Evolutionary conservation across 768 basidiomycete species (phyloP).

Genomic region (Lactifluus pinguis): DNA sequence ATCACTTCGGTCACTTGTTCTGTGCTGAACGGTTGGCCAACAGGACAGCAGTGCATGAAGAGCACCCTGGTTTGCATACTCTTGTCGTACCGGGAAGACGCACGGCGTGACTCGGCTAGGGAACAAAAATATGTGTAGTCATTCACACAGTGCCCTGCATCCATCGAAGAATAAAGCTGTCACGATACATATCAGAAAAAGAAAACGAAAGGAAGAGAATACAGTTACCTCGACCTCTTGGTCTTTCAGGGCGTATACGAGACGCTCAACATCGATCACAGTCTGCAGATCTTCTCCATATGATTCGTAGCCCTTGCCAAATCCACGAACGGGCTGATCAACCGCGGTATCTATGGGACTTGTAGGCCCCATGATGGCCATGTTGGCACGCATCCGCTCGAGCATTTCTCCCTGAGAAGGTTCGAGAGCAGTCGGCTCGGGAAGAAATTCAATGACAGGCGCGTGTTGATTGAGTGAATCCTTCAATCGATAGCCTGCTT

Average conservation of each 20-base stretch:
- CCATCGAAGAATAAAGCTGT: conserved; percentile 61
- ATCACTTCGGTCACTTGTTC: conserved; percentile 62
- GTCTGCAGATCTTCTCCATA: conserved; percentile 46
- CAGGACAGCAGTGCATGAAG: conserved; percentile 65
- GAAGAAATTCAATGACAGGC: conserved; percentile 30
- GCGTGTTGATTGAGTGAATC: conserved; percentile 53
- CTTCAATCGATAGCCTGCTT: conserved; percentile 62
- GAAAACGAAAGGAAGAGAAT: background rate
- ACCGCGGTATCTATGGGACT: conserved; percentile 7
- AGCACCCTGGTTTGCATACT: conserved; percentile 37
- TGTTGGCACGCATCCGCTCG: conserved; percentile 27
- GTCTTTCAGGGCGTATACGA: conserved; percentile 44
- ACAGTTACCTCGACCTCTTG: conserved; percentile 39
- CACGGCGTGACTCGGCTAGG: conserved; percentile 52
- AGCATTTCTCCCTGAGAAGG: conserved; percentile 31
- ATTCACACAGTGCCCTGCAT: conserved; percentile 68
- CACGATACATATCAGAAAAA: conserved; percentile 21
- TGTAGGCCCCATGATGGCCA: conserved; percentile 4
- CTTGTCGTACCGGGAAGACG: conserved; percentile 13
- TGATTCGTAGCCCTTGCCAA: conserved; percentile 36
- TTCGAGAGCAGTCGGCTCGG: conserved; percentile 15
- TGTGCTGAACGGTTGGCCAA: conserved; percentile 52
- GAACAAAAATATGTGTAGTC: conserved; percentile 74
- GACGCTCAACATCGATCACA: conserved; percentile 42
- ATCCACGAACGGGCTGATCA: conserved; percentile 21